These are phyloP conservation scores for Boehmeria nivea DNA, from an alignment of 306 rosid genomes.

Conservation along the genomic window DNA sequence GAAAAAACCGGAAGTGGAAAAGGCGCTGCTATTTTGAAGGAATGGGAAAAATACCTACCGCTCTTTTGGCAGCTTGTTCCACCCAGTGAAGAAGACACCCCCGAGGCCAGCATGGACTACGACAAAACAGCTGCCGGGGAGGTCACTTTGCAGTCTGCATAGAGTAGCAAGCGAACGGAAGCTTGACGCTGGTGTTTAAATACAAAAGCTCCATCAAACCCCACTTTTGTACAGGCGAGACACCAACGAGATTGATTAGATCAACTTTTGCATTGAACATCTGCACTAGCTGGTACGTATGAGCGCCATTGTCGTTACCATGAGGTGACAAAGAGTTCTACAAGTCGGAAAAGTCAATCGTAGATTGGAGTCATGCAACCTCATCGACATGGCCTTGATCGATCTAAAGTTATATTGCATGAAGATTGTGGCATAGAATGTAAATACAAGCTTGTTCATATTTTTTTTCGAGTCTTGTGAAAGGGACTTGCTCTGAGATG, in stretches of 20 bases:
- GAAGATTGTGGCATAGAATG: slow-evolving; percentile 43
- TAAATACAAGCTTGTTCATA: slow-evolving; percentile 32
- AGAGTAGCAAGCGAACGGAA: slow-evolving; percentile 21
- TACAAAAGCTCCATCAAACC: slow-evolving; percentile 5
- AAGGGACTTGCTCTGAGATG: no score
- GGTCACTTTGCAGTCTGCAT: slow-evolving; percentile 75
- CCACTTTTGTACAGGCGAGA: slow-evolving; percentile 27
- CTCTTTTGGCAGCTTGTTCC: slow-evolving; percentile 99
- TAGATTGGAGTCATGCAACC: slow-evolving; percentile 15
- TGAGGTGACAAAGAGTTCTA: not conserved
- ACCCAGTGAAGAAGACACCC: slow-evolving; percentile 98
- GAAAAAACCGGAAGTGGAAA: slow-evolving; percentile 89
- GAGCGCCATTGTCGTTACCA: slow-evolving; percentile 14
- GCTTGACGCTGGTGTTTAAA: no score
- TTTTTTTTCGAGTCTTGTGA: slow-evolving; percentile 1
- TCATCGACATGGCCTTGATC: slow-evolving; percentile 23
- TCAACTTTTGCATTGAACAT: slow-evolving; percentile 14
- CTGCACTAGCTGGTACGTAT: slow-evolving; percentile 2
- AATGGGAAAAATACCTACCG: slow-evolving; percentile 75
- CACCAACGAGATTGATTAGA: slow-evolving; percentile 13
- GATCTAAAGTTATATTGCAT: slow-evolving; percentile 12
- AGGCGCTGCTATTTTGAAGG: slow-evolving; percentile 72
- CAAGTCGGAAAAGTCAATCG: slow-evolving; percentile 10
- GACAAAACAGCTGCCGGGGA: slow-evolving; percentile 53
- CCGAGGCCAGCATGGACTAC: slow-evolving; percentile 76